Evolutionary conservation across 805 yeast species (phyloP).

Genomic region (Zygoascus flipseniorum): DNA sequence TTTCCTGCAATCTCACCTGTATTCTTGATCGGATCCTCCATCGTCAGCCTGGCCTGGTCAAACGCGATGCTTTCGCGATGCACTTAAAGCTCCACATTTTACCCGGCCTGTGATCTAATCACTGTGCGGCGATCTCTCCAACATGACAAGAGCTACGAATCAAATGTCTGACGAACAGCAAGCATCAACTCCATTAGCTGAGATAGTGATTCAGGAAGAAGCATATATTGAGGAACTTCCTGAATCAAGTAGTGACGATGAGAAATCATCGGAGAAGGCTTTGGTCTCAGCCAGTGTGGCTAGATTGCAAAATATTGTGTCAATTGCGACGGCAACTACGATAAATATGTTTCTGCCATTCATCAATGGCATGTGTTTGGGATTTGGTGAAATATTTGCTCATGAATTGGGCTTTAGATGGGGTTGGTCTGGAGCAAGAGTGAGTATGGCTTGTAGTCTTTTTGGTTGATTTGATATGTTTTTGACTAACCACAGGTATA

Average conservation of each 20-base stretch:
- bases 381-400: constrained; percentile 91
- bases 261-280: background rate
- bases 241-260: background rate
- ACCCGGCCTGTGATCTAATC: too few relatives aligned
- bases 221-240: background rate
- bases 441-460: constrained; percentile 15
- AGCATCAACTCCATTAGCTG: background rate
- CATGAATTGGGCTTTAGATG: constrained; percentile 81
- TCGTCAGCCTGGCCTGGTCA: background rate
- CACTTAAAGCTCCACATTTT: background rate
- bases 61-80: background rate
- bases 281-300: background rate
- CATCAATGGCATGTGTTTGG: constrained; percentile 89
- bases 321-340: constrained; percentile 23
- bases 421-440: constrained; percentile 69
- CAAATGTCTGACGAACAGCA: background rate
- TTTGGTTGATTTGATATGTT: background rate
- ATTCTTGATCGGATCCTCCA: background rate
- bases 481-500: background rate
- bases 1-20: background rate
- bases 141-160: background rate
- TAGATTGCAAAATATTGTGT: background rate
- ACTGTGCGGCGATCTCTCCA: background rate
- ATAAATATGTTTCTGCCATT: constrained; percentile 80
- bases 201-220: background rate